Evolutionary conservation across 805 yeast genomes (phyloP).

Genomic region (Naumovozyma baii): DNA sequence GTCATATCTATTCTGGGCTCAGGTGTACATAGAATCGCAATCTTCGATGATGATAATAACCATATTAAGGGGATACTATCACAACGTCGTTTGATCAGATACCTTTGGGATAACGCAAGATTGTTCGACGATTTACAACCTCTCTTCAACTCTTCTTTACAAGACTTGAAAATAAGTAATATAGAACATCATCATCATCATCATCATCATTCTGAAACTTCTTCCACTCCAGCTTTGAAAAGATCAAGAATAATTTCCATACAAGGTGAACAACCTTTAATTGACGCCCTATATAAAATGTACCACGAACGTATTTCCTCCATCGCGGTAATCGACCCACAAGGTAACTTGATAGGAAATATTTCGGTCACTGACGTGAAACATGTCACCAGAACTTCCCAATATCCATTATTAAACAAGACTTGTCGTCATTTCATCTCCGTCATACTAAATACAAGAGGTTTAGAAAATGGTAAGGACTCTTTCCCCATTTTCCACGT

Average conservation of each 20-base stretch:
- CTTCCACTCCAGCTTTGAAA: constrained; percentile 21
- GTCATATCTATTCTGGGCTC: constrained; percentile 80
- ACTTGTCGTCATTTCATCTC: constrained; percentile 81
- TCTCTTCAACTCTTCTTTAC: constrained; percentile 54
- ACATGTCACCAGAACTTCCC: constrained; percentile 73
- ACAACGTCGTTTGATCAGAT: constrained; percentile 77
- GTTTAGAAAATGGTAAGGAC: constrained; percentile 77
- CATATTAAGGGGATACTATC: constrained; percentile 74
- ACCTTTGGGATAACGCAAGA: constrained; percentile 86
- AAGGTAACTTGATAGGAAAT: constrained; percentile 70
- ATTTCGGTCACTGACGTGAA: constrained; percentile 90
- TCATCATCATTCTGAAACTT: constrained; percentile 3
- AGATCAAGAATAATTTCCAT: constrained; percentile 58
- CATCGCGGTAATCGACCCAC: constrained; percentile 80
- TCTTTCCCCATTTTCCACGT: constrained; percentile 95
- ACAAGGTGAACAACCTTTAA: constrained; percentile 73
- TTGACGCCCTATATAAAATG: constrained; percentile 81
- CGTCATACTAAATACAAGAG: constrained; percentile 77
- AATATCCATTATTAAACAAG: constrained; percentile 67
- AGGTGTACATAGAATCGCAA: constrained; percentile 90
- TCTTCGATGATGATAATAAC: constrained; percentile 43
- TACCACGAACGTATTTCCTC: constrained; percentile 74
- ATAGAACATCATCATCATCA: constrained; percentile 6
- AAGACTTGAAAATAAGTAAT: constrained; percentile 63
- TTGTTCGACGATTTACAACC: constrained; percentile 73